Base-by-base conservation (phyloP, 148 eudicot genomes). In the Cornus suecica region DNA sequence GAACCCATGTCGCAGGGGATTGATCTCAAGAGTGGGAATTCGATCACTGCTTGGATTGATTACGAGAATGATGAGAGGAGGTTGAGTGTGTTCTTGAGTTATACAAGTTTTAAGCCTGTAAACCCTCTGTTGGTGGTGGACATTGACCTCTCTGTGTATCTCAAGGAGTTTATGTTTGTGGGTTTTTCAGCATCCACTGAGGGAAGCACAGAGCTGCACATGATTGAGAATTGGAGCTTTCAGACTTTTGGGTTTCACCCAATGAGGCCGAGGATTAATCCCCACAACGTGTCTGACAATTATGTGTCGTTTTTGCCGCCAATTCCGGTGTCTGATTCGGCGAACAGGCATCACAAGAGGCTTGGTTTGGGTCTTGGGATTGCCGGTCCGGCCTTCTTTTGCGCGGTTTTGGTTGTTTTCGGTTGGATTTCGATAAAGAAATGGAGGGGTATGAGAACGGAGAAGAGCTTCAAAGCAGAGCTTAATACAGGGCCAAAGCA, bases 101-200 rank as follows among this genome's bases (percentile, higher is more conserved):
- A 87, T 68, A 83, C 88, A 0, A 82, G 45, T 66, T 63, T 79
- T 20, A 90, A 87, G 70, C 98, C 97, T 10, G 68, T 74, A 4
- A 24, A 32, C 5, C 86, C 98, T 26, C 76, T 92, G 54, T 77
- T 94, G 54, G 78, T 66, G 1, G 87, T 89, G 14, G 81, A 77
- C 37, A 80, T 88, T 27, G 91, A 90, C 66, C 85, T 94, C 20
- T 87, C 90, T 22, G 75, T 60, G 34, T 82, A 86, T 75, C 74
- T 94, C 9, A 83, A 84, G 29, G 91, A 90, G 76, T 83, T 75
- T 64, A 84, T 87, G 88, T 94, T 70, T 76, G 86, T 89, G 76
- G 98, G 98, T 22, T 94, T 94, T 75, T 90, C 98, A 0, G 97
- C 89, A 30, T 94, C 98, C 2, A 92, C 90, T 1, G 92, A 94